A percentile compares a stretch with the other conserved stretches of the same genome.
phyloP scores from a whole-genome alignment of 768 basidiomycete genomes.

The Panus rudis region DNA sequence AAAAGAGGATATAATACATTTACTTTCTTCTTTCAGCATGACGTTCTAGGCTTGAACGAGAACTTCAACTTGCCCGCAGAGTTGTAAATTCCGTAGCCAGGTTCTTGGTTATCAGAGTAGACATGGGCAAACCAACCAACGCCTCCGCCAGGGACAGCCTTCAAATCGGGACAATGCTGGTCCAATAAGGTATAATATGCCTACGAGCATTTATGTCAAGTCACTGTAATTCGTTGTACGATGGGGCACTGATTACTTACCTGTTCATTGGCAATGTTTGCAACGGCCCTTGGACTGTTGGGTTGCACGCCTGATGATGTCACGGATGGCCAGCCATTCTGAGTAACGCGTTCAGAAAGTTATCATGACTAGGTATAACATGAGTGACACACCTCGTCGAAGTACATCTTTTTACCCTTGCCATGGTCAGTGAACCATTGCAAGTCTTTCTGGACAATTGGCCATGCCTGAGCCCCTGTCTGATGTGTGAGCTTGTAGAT shows the following conservation, averaged over 20 bases:
- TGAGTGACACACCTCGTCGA: constrained; percentile 47
- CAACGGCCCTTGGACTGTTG: constrained; percentile 53
- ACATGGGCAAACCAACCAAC: constrained; percentile 80
- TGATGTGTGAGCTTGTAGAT: constrained; percentile 1
- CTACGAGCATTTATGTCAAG: constrained; percentile 25
- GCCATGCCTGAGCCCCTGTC: constrained; percentile 53
- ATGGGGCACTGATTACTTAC: constrained; percentile 26
- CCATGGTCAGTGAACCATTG: constrained; percentile 59
- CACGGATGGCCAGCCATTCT: constrained; percentile 75
- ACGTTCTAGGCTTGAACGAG: constrained; percentile 50
- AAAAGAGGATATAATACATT: no score
- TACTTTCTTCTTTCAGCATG: no score
- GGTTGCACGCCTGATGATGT: constrained; percentile 54
- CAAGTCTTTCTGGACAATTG: constrained; percentile 48
- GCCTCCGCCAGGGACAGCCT: constrained; percentile 49
- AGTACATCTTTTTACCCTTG: constrained; percentile 64
- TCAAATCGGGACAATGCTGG: constrained; percentile 52
- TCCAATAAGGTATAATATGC: constrained; percentile 61
- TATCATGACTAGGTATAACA: background rate
- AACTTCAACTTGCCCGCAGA: constrained; percentile 46
- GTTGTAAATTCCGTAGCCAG: constrained; percentile 67
- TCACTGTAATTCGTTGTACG: background rate
- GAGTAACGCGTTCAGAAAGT: background rate
- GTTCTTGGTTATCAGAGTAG: constrained; percentile 55
- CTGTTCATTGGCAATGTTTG: constrained; percentile 51